Conservation (phyloP, 192 early-diverging fungal genomes). For the Gaertneriomyces sp. region DNA sequence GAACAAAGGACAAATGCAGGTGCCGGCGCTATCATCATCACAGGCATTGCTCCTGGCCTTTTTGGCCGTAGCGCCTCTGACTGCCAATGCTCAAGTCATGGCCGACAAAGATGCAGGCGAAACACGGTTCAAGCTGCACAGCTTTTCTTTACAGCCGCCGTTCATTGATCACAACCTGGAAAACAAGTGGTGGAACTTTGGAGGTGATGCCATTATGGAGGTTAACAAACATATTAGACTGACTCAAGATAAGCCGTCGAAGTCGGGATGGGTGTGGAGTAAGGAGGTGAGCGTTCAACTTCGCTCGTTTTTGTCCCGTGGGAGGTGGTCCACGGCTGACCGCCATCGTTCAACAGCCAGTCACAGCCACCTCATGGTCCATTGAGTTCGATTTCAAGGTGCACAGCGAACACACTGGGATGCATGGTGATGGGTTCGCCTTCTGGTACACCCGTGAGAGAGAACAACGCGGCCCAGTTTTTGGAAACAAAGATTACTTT, state of each 20-base stretch:
- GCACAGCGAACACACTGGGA: conserved; percentile 62
- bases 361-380: conserved; percentile 66
- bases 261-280: conserved; percentile 80
- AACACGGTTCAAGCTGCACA: too few species aligned
- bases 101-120: too few species aligned
- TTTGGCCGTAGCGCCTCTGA: too few species aligned
- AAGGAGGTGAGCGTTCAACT: conserved; percentile 28
- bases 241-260: conserved; percentile 74
- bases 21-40: too few species aligned
- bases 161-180: conserved; percentile 23
- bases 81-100: too few species aligned
- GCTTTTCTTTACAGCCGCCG: too few species aligned
- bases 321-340: too few species aligned
- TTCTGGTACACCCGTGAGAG: conserved; percentile 85
- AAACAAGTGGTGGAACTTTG: conserved; percentile 89
- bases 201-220: conserved; percentile 84
- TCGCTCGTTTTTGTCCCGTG: neutral
- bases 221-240: conserved; percentile 82
- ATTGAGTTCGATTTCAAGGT: conserved; percentile 94
- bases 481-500: conserved; percentile 52
- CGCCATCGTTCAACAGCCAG: conserved; percentile 40
- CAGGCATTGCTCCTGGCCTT: too few species aligned
- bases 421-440: conserved; percentile 96
- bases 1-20: too few species aligned
- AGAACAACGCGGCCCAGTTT: conserved; percentile 31